These are phyloP conservation scores for Amphibolis antarctica DNA, from an alignment of 106 monocot genomes.

Conservation along the genomic window DNA sequence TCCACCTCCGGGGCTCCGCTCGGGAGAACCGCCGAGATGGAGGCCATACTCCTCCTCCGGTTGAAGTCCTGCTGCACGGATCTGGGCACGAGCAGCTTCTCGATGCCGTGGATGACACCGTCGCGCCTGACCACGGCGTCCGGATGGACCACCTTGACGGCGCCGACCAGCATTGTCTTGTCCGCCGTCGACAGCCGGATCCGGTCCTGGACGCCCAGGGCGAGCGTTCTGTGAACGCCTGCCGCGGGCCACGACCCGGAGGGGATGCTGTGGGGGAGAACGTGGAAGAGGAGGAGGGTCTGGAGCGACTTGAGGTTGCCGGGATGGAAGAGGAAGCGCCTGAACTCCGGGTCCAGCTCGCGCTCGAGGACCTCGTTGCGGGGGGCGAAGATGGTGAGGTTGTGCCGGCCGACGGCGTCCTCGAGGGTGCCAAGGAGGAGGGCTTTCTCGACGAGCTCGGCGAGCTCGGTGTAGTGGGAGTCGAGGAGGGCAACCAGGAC, in stretches of 20 bases:
- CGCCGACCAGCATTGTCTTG: not conserved
- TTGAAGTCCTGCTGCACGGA: constrained; percentile 92
- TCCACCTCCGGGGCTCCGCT: constrained; percentile 77
- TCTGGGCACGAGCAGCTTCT: constrained; percentile 54
- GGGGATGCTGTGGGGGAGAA: constrained; percentile 11
- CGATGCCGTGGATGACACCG: constrained; percentile 88
- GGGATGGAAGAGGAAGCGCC: constrained; percentile 75
- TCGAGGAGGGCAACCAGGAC: constrained; percentile 23
- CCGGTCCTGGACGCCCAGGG: not conserved
- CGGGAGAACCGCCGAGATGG: constrained; percentile 62
- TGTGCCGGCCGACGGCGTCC: constrained; percentile 50
- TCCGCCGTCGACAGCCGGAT: not conserved
- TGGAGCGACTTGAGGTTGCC: constrained; percentile 32
- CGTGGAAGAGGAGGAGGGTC: constrained; percentile 25
- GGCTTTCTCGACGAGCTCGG: constrained; percentile 90
- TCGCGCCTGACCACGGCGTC: constrained; percentile 66
- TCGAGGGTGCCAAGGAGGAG: constrained; percentile 75
- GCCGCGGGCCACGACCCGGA: constrained; percentile 1
- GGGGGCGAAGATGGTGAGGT: constrained; percentile 91
- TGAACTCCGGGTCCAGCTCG: constrained; percentile 89
- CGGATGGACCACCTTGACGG: constrained; percentile 31
- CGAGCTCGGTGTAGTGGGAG: constrained; percentile 78
- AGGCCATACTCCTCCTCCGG: constrained; percentile 53
- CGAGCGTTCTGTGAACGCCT: not conserved
- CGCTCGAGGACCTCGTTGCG: constrained; percentile 79